Percentiles rank a stretch among this genome's conserved stretches.
Evolutionary conservation across 1,284 basidiomycete genomes (phyloP).

Genomic region (Rhodofomes roseus): DNA sequence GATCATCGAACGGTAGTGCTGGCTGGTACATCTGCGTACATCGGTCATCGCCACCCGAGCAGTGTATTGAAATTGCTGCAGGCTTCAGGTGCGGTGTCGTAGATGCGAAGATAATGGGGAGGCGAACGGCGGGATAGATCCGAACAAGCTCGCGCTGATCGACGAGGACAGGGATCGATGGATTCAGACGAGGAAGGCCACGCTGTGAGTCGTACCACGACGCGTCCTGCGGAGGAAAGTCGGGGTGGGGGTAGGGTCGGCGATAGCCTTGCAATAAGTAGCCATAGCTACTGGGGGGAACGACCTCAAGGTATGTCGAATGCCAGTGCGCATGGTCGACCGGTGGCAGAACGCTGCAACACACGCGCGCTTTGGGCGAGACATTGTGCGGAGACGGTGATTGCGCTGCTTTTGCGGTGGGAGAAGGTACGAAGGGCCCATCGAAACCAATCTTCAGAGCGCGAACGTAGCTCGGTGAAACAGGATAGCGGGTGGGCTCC

Average conservation of each 20-base stretch:
- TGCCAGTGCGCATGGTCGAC: slow-evolving; percentile 3
- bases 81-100: slow-evolving; percentile 13
- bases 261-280: slow-evolving; percentile 20
- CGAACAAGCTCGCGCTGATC: slow-evolving; percentile 16
- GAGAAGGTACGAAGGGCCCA: background rate
- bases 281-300: slow-evolving; percentile 7
- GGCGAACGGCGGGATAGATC: slow-evolving; percentile 20
- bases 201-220: slow-evolving; percentile 17
- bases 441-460: slow-evolving; percentile 20
- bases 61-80: slow-evolving; percentile 15
- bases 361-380: background rate
- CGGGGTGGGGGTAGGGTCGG: slow-evolving; percentile 15
- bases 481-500: slow-evolving; percentile 4
- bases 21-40: slow-evolving; percentile 10
- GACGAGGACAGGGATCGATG: slow-evolving; percentile 1
- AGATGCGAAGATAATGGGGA: slow-evolving; percentile 18
- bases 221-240: slow-evolving; percentile 14
- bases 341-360: background rate
- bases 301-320: slow-evolving; percentile 9
- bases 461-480: slow-evolving; percentile 12
- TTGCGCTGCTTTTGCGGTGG: background rate
- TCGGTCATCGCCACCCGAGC: background rate
- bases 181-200: slow-evolving; percentile 13
- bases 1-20: slow-evolving; percentile 9
- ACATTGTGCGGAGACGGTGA: background rate